Conservation (phyloP, 192 early-diverging fungal genomes). For the Backusella tuberculispora region DNA sequence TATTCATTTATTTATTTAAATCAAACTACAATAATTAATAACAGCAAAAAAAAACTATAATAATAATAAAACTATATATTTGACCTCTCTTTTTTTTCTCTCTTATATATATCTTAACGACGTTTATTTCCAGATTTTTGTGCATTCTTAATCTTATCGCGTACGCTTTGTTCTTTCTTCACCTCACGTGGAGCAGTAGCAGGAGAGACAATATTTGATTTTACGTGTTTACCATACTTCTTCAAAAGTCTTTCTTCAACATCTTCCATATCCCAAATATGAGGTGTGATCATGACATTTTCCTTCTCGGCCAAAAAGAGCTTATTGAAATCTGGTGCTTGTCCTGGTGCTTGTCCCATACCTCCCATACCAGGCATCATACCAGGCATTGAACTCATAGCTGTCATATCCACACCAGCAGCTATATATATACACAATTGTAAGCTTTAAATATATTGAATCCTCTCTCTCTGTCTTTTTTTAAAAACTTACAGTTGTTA, state of each 20-base stretch:
- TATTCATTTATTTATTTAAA: constrained; percentile 11
- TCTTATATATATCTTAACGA: constrained; percentile 21
- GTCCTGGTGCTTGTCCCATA: constrained; percentile 61
- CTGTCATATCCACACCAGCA: constrained; percentile 91
- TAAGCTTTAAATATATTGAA: background rate
- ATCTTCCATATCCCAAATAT: constrained; percentile 80
- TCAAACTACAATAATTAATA: background rate
- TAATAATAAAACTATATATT: constrained; percentile 10
- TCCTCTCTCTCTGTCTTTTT: background rate
- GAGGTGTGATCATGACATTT: constrained; percentile 78
- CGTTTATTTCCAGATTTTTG: constrained; percentile 31
- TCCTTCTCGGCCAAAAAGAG: constrained; percentile 89
- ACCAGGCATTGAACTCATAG: constrained; percentile 85
- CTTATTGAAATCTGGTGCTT: constrained; percentile 85
- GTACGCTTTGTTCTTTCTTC: constrained; percentile 22
- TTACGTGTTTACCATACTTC: constrained; percentile 66
- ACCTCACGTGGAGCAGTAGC: background rate
- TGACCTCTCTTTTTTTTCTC: background rate
- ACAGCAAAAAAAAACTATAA: background rate
- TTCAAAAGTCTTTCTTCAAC: constrained; percentile 80
- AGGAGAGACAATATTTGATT: background rate
- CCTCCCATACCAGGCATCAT: constrained; percentile 60
- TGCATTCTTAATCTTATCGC: constrained; percentile 35
- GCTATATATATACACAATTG: constrained; percentile 6
- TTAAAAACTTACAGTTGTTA: constrained; percentile 67